These are phyloP conservation scores for Backusella circina DNA, from an alignment of 192 early-diverging fungal genomes.

Conservation along the genomic window DNA sequence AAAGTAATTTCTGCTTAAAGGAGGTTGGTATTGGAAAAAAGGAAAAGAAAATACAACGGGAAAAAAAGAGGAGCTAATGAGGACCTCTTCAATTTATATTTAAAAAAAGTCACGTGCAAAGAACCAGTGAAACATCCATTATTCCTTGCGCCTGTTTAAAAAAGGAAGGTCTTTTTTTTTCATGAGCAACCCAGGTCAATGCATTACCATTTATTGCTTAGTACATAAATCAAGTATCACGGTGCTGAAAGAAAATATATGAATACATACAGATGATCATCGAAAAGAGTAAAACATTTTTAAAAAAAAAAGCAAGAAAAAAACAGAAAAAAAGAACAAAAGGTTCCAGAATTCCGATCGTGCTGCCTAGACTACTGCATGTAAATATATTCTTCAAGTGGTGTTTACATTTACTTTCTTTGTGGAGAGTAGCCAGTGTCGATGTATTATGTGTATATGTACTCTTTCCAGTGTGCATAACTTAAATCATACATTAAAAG, in stretches of 20 bases:
- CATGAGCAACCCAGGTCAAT: neutral
- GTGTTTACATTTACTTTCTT: neutral
- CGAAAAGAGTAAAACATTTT: neutral
- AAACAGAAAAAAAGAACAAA: too few species aligned
- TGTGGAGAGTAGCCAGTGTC: neutral
- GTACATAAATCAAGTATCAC: neutral
- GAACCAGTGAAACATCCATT: neutral
- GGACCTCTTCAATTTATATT: neutral
- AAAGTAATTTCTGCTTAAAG: neutral
- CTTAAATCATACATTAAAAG: neutral
- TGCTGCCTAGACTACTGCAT: neutral
- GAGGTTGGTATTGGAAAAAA: neutral
- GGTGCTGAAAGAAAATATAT: neutral
- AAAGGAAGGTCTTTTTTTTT: neutral
- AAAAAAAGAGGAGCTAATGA: neutral
- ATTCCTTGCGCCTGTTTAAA: neutral
- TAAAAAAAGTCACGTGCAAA: neutral
- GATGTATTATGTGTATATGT: neutral
- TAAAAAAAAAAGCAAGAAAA: too few species aligned
- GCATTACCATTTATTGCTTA: neutral
- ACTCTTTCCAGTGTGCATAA: neutral
- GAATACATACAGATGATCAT: neutral
- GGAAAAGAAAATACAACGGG: conserved; percentile 1
- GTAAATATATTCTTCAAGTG: neutral
- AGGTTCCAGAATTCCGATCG: neutral